A percentile compares a stretch with the other conserved stretches of the same genome.
Evolutionary conservation across 2,329 filamentous ascomycete species (phyloP).

Genomic region (Fusarium metavorans): DNA sequence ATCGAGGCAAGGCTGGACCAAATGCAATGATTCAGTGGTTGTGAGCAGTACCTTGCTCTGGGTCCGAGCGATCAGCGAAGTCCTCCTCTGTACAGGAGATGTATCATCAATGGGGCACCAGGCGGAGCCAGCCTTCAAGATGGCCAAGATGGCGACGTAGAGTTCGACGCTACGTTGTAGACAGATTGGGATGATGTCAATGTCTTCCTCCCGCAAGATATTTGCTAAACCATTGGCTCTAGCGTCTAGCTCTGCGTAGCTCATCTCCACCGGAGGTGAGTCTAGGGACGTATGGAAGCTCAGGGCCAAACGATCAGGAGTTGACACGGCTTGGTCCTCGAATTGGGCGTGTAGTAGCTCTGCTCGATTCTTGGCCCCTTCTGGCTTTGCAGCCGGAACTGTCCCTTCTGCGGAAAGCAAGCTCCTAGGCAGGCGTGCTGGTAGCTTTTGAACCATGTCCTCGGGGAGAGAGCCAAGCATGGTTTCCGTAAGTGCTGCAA

Average conservation of each 20-base stretch:
- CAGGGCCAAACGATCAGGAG: constrained; percentile 5
- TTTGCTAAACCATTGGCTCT: constrained; percentile 19
- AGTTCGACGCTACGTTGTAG: constrained; percentile 19
- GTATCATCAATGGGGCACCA: constrained; percentile 30
- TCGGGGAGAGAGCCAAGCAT: not conserved
- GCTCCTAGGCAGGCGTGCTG: not conserved
- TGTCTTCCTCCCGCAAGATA: constrained; percentile 11
- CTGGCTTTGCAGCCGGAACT: not conserved
- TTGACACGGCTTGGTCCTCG: constrained; percentile 16
- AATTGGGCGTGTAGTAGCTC: constrained; percentile 11
- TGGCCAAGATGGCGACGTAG: constrained; percentile 22
- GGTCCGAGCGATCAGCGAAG: constrained; percentile 23
- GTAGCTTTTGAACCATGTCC: constrained; percentile 8
- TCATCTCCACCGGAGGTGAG: not conserved
- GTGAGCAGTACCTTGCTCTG: constrained; percentile 20
- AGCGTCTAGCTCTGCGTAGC: constrained; percentile 20
- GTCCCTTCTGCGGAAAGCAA: constrained; percentile 19
- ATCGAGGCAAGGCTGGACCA: constrained; percentile 8
- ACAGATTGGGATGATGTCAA: constrained; percentile 21
- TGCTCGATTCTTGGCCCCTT: not conserved
- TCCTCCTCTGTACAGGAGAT: constrained; percentile 18
- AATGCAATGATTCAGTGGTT: constrained; percentile 4
- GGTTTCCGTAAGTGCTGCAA: not conserved
- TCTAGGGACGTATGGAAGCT: constrained; percentile 17
- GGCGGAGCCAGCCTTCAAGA: constrained; percentile 23